These are phyloP conservation scores for Irpex lacteus DNA, from an alignment of 1,284 basidiomycete genomes.

Conservation along the genomic window DNA sequence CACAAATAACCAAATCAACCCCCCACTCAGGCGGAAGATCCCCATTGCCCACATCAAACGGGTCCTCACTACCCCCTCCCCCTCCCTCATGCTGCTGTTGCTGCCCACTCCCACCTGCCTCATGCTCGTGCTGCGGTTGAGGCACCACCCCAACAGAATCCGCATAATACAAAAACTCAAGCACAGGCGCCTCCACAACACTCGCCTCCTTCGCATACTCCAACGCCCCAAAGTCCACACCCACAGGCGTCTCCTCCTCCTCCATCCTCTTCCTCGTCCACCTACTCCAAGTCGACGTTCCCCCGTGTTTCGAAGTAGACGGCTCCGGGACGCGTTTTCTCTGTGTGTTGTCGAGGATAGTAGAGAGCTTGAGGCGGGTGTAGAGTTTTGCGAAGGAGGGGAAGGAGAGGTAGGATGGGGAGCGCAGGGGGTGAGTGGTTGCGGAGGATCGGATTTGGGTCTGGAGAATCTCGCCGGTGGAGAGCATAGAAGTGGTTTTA, in stretches of 20 bases:
- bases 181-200: conserved; percentile 69
- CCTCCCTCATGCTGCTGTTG: neutral
- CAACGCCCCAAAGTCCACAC: conserved; percentile 48
- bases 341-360: too few species aligned
- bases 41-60: conserved; percentile 80
- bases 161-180: conserved; percentile 83
- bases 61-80: conserved; percentile 21
- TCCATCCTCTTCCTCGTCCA: conserved; percentile 34
- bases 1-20: conserved; percentile 75
- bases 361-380: conserved; percentile 47
- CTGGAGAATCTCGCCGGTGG: conserved; percentile 63
- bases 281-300: conserved; percentile 30
- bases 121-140: conserved; percentile 31
- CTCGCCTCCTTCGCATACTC: conserved; percentile 89
- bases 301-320: neutral
- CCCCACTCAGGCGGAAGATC: conserved; percentile 92
- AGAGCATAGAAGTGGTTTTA: conserved; percentile 64
- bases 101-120: conserved; percentile 22
- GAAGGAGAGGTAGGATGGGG: conserved; percentile 43
- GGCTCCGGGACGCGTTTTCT: too few species aligned
- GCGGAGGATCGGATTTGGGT: conserved; percentile 47
- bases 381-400: conserved; percentile 52
- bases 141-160: conserved; percentile 75
- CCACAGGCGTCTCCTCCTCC: conserved; percentile 54
- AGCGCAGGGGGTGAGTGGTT: conserved; percentile 31